Conservation (phyloP, 140 eudicot genomes). For the Oenanthe javanica region DNA sequence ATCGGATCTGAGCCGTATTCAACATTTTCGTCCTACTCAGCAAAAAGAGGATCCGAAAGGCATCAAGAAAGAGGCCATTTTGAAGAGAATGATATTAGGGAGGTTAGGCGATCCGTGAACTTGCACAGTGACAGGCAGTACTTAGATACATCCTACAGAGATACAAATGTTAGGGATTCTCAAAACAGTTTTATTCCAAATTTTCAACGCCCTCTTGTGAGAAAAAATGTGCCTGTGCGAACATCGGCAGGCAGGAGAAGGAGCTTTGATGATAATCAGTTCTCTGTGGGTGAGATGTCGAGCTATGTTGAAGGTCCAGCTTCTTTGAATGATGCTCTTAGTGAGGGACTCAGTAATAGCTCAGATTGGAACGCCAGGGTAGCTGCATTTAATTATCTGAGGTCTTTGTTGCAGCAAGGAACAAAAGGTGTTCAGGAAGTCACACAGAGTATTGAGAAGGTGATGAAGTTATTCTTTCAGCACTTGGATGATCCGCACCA, state of each 20-base stretch:
- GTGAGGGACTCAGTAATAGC: slow-evolving; percentile 65
- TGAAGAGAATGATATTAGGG: slow-evolving; percentile 59
- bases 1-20: slow-evolving; percentile 47
- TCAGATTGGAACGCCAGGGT: slow-evolving; percentile 97
- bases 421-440: slow-evolving; percentile 82
- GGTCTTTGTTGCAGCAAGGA: slow-evolving; percentile 71
- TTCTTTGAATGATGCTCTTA: slow-evolving; percentile 72
- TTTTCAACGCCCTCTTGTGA: slow-evolving; percentile 78
- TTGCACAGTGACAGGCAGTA: slow-evolving; percentile 53
- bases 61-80: slow-evolving; percentile 43
- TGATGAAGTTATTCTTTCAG: slow-evolving; percentile 88
- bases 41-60: slow-evolving; percentile 60
- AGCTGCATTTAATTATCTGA: slow-evolving; percentile 86
- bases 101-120: slow-evolving; percentile 58
- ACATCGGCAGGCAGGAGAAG: slow-evolving; percentile 63
- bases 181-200: slow-evolving; percentile 56
- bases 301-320: slow-evolving; percentile 68
- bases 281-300: slow-evolving; percentile 60
- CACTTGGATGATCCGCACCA: slow-evolving; percentile 97
- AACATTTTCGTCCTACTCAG: slow-evolving; percentile 51
- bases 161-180: slow-evolving; percentile 45
- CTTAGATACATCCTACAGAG: slow-evolving; percentile 55
- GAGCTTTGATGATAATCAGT: slow-evolving; percentile 89
- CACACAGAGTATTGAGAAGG: slow-evolving; percentile 89
- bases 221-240: slow-evolving; percentile 70